These are phyloP conservation scores for Calonectria hawksworthii DNA, from an alignment of 2,329 filamentous ascomycete genomes.

Conservation along the genomic window DNA sequence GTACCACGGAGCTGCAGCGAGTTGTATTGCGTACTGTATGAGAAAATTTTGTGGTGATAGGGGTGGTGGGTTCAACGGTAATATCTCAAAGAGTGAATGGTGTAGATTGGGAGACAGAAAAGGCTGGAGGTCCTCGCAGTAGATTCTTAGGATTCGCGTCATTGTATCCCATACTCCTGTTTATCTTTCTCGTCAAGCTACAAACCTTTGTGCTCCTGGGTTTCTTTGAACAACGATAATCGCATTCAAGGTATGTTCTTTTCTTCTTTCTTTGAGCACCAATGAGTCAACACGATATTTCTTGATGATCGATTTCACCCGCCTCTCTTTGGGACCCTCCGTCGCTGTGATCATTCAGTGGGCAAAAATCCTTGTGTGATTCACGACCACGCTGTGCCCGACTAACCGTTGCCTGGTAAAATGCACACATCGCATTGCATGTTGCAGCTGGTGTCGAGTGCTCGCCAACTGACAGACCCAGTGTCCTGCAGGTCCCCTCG, in stretches of 20 bases:
- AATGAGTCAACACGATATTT: neutral
- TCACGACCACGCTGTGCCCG: neutral
- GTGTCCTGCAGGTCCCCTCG: slow-evolving; percentile 3
- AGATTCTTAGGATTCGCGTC: neutral
- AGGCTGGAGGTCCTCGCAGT: slow-evolving; percentile 7
- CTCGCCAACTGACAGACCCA: slow-evolving; percentile 18
- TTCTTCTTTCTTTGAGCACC: neutral
- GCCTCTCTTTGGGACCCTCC: neutral
- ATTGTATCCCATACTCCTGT: slow-evolving; percentile 4
- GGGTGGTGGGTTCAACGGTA: neutral
- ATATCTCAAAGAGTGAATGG: neutral
- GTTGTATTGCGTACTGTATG: neutral
- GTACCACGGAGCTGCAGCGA: slow-evolving; percentile 27
- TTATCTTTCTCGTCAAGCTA: neutral
- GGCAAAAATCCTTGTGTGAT: neutral
- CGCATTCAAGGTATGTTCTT: neutral
- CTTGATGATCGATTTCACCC: neutral
- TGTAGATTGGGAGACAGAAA: slow-evolving; percentile 5
- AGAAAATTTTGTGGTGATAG: neutral
- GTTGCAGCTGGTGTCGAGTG: neutral
- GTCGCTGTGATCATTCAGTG: neutral
- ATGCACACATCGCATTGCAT: neutral
- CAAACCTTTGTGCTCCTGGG: neutral
- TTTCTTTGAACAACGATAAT: neutral
- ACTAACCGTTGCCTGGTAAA: neutral